Evolutionary conservation across 164 flowering plant genomes (phyloP), one percentile per base, ranked within the genome.

Genomic region (Chimonanthus salicifolius): DNA sequence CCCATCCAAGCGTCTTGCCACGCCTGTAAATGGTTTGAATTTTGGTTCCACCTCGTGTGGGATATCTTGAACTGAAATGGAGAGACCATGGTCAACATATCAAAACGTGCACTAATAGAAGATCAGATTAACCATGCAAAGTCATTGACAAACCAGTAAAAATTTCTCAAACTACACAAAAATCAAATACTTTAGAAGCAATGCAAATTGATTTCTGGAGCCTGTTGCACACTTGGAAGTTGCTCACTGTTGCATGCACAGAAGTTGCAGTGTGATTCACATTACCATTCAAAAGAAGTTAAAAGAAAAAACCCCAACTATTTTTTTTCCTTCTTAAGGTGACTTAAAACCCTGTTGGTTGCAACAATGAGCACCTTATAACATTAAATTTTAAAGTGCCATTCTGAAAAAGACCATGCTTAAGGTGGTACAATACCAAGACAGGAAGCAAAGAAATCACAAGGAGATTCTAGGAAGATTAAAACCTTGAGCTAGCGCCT

Each of bases 1-100:
- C 72, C 99, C 98, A 84, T 95, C 98, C 84, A 95, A 84, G 58
- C 99, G 94, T 77, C 90, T 88, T 43, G 87, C 98, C 5, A 67
- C 72, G 47, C 99, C 99, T 54, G 84, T 83, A 49, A 95, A 95
- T 11, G 97, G 89, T 72, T 78, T 92, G 77, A 93, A 90, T 68
- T 85, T 89, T 62, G 97, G 99, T 81, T 89, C 92, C 6, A 72
- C 72, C 74, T 85, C 89, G 13, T 73, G 86, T 8, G 87, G 80
- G 50, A 74, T 82, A 75, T 87, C 93, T 67, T 87, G 78, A 75
- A 50, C 92, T 89, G 85, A 15, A 48, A 54, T 33, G 33, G 33
- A 33, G 1, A 33, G 33, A 33, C 33, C 33, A 33, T 33, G 33
- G 60, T 11, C 60, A 54, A 11, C 60, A 54, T n/a, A 54, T 11